Percentiles rank a stretch among this genome's conserved stretches.
These are phyloP conservation scores for Nicotiana knightiana DNA, from an alignment of 257 asterid genomes.

Conservation along the genomic window DNA sequence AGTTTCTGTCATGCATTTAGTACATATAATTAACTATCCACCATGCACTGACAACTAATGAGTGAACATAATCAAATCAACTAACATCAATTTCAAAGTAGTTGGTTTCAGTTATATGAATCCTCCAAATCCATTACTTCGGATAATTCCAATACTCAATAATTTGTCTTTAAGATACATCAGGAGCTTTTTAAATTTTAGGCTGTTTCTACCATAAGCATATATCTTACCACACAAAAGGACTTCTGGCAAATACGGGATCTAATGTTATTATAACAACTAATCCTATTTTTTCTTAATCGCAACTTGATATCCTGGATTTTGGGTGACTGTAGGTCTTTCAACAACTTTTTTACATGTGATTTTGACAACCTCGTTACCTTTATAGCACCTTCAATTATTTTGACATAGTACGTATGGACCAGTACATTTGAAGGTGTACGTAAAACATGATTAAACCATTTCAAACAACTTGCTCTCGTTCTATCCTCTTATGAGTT, in stretches of 20 bases:
- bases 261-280: neutral
- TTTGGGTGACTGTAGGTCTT: neutral
- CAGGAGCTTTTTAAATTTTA: neutral
- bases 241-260: neutral
- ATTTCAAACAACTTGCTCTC: neutral
- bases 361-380: neutral
- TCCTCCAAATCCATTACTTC: neutral
- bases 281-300: neutral
- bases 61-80: neutral
- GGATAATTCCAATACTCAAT: neutral
- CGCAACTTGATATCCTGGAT: neutral
- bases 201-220: neutral
- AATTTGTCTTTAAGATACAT: neutral
- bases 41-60: neutral
- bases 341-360: neutral
- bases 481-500: neutral
- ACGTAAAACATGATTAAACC: constrained; percentile 1
- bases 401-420: neutral
- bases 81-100: neutral
- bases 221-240: neutral
- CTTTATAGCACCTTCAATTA: neutral
- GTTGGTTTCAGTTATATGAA: neutral
- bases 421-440: neutral
- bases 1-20: neutral
- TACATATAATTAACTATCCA: neutral